Base-by-base conservation (phyloP, 2,329 filamentous ascomycete species). In the Colletotrichum sp. region DNA sequence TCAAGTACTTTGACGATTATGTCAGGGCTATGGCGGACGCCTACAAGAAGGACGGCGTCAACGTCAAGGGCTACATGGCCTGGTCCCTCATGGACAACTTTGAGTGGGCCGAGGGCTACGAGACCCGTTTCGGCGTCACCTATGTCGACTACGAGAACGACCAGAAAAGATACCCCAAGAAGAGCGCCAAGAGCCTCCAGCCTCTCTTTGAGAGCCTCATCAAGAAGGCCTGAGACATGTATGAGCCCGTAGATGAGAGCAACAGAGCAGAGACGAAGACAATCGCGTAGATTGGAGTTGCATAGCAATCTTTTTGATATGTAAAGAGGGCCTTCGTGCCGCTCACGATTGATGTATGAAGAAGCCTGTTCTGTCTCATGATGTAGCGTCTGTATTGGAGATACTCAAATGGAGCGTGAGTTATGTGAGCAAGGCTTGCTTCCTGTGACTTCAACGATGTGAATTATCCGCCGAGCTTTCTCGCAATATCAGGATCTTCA, bases 1-100 rank as follows among this genome's bases (percentile, higher is more conserved):
- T 92, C 70, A 88, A 93, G 82, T 98, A 98, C 86, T 98, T 95
- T 86, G 86, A 92, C 75, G 92, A 90, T 72, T 98, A 98, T 82
- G 91, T 97, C 79, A 89, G 88, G 65, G 95, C 95, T 74, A 90
- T 98, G 90, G 94, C 93, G 30, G 90, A 93, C 80, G 95, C 95
- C 3, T 90, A 91, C 49, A 87, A 89, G 69, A 86, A 93, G 80
- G 94, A 97, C 81, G 93, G 93, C n/a, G 94, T 96, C 65, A 90
- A 96, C 80, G 93, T 96, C 71, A 89, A 90, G 79, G 95, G 93
- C 6, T 98, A 97, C 85, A 92, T 96, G 88, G 95, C 94, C 19
- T 98, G 95, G 95, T 95, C 93, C 83, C 89, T 98, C 78, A 91
- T 98, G 90, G 95, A 98, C 85, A 96, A 96, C 87, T 96, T 96